Conservation (phyloP, 371 early-diverging fungal genomes). For the Actinomortierella ambigua region DNA sequence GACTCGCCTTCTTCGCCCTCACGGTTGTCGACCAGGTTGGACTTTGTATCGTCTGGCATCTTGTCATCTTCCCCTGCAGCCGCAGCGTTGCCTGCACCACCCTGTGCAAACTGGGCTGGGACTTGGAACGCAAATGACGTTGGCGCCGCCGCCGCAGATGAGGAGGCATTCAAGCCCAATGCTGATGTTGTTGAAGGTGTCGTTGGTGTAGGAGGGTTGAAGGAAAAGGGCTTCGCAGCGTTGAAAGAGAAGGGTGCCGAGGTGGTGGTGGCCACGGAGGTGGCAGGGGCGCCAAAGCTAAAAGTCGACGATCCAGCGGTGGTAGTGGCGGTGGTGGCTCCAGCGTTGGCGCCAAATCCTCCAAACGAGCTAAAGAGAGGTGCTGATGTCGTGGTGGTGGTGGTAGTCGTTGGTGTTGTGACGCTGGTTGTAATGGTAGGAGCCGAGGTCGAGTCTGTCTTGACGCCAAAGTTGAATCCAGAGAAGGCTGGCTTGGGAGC, state of each 20-base stretch:
- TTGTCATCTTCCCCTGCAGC: conserved; percentile 10
- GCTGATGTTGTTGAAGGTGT: not conserved
- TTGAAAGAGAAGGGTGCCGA: not conserved
- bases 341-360: not conserved
- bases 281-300: conserved; percentile 1
- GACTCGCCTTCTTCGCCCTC: conserved; percentile 35
- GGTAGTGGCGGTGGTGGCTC: not conserved
- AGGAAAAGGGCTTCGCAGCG: conserved; percentile 29
- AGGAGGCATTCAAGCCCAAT: not conserved
- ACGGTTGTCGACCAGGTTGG: conserved; percentile 26
- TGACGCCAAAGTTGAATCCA: no score
- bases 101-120: not conserved
- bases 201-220: not conserved
- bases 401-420: not conserved
- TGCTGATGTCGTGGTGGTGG: conserved; percentile 6
- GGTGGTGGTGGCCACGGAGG: conserved; percentile 3
- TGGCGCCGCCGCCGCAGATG: not conserved
- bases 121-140: not conserved
- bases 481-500: no score
- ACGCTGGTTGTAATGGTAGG: no score
- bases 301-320: conserved; percentile 4
- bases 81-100: not conserved
- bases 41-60: conserved; percentile 34
- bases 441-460: no score
- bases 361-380: not conserved